These are phyloP conservation scores for Fusarium dimerum DNA, from an alignment of 2,329 filamentous ascomycete species.

Conservation along the genomic window DNA sequence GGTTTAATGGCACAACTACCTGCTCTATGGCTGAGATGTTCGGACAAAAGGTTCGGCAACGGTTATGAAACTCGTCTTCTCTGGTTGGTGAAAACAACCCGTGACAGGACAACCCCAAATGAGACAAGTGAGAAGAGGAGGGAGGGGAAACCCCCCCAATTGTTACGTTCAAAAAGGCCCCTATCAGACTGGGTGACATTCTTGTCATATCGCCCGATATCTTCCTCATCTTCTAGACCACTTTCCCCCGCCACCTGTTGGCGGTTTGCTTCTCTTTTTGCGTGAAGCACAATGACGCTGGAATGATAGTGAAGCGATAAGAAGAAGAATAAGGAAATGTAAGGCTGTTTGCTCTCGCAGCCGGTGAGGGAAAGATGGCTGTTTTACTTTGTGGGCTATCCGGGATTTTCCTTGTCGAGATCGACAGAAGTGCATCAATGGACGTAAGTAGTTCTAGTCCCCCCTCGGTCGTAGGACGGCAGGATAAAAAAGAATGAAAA, in stretches of 20 bases:
- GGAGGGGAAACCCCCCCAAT: background rate
- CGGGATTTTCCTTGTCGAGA: no score
- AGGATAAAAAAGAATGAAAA: no score
- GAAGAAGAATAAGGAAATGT: background rate
- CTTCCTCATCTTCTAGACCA: constrained; percentile 3
- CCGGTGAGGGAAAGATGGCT: no score
- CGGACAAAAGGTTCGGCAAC: constrained; percentile 5
- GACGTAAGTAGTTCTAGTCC: no score
- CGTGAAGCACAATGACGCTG: constrained; percentile 21
- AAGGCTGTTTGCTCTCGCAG: no score
- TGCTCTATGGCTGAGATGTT: background rate
- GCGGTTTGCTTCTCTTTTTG: background rate
- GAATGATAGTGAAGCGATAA: constrained; percentile 23
- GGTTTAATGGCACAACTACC: constrained; percentile 2
- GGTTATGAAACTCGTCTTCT: background rate
- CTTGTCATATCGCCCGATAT: constrained; percentile 15
- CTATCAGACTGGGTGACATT: constrained; percentile 10
- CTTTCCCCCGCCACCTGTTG: constrained; percentile 1
- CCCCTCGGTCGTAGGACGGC: no score
- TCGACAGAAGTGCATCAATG: no score
- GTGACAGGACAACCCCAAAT: background rate
- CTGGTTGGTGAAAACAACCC: background rate
- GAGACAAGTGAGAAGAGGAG: background rate
- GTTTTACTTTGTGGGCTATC: no score
- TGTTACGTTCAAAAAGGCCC: constrained; percentile 12